phyloP scores from a whole-genome alignment of 495 filamentous ascomycete species.

The Durotheca rogersii region DNA sequence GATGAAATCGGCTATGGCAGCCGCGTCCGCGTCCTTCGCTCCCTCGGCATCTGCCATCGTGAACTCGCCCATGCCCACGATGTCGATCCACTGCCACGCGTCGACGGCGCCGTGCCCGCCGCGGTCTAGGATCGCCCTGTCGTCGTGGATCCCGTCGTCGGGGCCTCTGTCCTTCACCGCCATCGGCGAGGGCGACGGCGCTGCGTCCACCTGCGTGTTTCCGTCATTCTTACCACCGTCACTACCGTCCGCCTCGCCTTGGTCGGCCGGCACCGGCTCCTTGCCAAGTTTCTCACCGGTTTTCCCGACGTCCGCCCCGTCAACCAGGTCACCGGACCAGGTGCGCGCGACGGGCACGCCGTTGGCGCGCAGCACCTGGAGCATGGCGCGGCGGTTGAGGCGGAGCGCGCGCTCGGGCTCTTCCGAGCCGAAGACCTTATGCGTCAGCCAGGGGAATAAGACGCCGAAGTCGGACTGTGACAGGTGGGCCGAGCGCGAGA shows the following conservation, averaged over 20 bases:
- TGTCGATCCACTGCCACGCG: conserved; percentile 45
- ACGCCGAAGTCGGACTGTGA: conserved; percentile 77
- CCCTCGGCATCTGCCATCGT: background rate
- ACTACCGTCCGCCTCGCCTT: no score
- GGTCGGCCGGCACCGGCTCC: no score
- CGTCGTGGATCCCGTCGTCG: conserved; percentile 33
- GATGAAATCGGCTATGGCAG: conserved; percentile 43
- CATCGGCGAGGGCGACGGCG: background rate
- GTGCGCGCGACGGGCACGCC: conserved; percentile 55
- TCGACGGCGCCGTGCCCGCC: conserved; percentile 28
- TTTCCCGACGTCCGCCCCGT: conserved; percentile 31
- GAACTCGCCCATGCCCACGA: conserved; percentile 43
- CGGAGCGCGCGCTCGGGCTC: conserved; percentile 62
- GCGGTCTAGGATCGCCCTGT: conserved; percentile 43
- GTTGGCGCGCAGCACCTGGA: conserved; percentile 59
- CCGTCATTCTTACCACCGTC: no score
- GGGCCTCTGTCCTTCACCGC: background rate
- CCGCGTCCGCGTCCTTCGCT: conserved; percentile 26
- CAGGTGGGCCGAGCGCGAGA: conserved; percentile 62
- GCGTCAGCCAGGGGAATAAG: conserved; percentile 68
- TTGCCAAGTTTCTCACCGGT: conserved; percentile 1
- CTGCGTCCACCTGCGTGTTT: no score
- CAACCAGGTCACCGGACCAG: conserved; percentile 49
- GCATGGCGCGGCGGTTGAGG: conserved; percentile 62
- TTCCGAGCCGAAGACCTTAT: conserved; percentile 56